These are phyloP conservation scores for Russula dissimulans DNA, from an alignment of 768 basidiomycete species.

Conservation along the genomic window DNA sequence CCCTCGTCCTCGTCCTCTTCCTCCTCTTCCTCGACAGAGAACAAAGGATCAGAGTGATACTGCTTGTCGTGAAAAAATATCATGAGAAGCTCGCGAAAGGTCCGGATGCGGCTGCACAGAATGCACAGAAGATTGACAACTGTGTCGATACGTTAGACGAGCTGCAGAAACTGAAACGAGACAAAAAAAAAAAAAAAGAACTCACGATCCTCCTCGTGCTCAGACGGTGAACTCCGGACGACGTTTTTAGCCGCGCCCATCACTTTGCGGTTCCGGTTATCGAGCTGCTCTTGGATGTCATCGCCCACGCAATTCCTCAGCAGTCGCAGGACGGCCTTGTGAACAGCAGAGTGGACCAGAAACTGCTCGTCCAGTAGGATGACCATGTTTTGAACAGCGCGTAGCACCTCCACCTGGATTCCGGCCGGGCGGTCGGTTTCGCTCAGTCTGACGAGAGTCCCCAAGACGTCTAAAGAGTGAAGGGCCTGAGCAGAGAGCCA, in stretches of 20 bases:
- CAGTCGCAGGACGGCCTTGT: constrained; percentile 77
- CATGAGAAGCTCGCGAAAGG: constrained; percentile 82
- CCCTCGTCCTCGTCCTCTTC: constrained; percentile 35
- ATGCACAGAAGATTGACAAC: constrained; percentile 90
- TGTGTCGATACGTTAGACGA: constrained; percentile 26
- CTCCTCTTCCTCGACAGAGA: constrained; percentile 66
- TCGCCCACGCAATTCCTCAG: constrained; percentile 88
- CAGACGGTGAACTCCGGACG: constrained; percentile 63
- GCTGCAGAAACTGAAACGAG: neutral
- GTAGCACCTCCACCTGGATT: constrained; percentile 84
- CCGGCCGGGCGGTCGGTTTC: constrained; percentile 80
- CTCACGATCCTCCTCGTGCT: constrained; percentile 83
- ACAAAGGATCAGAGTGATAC: constrained; percentile 68
- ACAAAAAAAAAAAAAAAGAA: constrained; percentile 9
- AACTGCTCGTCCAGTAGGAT: constrained; percentile 89
- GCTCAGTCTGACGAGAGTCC: constrained; percentile 76
- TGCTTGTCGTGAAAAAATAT: constrained; percentile 97
- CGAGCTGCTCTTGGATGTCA: constrained; percentile 79
- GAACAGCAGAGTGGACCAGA: constrained; percentile 83
- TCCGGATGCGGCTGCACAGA: constrained; percentile 85
- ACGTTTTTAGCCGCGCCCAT: constrained; percentile 81
- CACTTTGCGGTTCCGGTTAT: constrained; percentile 53
- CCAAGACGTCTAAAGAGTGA: constrained; percentile 57
- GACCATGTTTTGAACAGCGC: constrained; percentile 83
- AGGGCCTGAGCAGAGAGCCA: neutral